These are phyloP conservation scores for Heracleum sosnowskyi DNA, from an alignment of 129 eudicot species.

Conservation along the genomic window DNA sequence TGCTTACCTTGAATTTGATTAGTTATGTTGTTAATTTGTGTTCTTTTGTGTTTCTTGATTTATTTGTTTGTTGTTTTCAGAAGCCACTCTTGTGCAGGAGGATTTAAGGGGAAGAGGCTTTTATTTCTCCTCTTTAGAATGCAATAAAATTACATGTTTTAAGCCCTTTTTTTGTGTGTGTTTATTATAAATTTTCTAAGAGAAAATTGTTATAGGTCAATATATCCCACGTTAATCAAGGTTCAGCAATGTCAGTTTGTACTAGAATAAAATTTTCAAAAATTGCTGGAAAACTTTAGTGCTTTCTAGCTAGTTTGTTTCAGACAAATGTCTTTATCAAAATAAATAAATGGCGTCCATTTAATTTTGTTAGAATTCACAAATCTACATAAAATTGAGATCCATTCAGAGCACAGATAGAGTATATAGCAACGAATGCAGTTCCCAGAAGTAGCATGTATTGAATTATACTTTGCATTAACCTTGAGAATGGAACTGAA, in stretches of 20 bases:
- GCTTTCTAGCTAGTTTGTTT: background rate
- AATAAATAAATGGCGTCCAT: background rate
- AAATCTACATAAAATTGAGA: background rate
- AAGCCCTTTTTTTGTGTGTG: too few species aligned
- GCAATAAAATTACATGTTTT: too few species aligned
- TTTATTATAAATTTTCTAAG: too few species aligned
- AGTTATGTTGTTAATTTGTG: too few species aligned
- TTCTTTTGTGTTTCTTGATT: too few species aligned
- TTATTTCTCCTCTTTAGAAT: too few species aligned
- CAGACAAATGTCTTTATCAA: background rate
- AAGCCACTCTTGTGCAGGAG: too few species aligned
- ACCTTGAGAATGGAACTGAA: background rate
- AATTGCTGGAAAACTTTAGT: background rate
- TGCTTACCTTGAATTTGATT: too few species aligned
- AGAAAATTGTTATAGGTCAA: too few species aligned
- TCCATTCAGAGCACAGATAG: background rate
- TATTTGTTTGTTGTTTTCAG: too few species aligned
- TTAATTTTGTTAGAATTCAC: background rate
- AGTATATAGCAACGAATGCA: background rate
- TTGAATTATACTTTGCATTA: background rate
- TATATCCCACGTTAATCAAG: background rate
- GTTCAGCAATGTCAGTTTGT: background rate
- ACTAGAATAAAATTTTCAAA: background rate
- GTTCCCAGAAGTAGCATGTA: background rate
- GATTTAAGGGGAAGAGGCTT: too few species aligned